Evolutionary conservation across 768 basidiomycete genomes (phyloP).

Genomic region (Boletus sp.): DNA sequence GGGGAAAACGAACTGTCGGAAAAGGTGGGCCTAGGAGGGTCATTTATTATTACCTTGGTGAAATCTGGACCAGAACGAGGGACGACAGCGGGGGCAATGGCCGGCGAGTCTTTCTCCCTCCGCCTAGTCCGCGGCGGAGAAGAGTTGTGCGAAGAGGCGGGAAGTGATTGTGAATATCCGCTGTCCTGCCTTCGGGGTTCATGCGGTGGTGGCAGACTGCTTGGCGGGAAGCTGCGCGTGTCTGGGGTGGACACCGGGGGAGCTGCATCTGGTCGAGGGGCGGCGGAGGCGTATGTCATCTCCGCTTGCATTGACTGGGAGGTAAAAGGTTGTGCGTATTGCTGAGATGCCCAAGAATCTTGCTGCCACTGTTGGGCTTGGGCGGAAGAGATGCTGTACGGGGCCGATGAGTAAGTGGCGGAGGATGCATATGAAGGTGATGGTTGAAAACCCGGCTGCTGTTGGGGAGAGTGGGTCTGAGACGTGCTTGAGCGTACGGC

Average conservation of each 20-base stretch:
- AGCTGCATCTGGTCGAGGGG: constrained; percentile 32
- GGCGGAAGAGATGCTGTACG: constrained; percentile 28
- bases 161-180: constrained; percentile 27
- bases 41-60: constrained; percentile 33
- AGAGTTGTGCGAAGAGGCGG: constrained; percentile 24
- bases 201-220: constrained; percentile 25
- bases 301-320: constrained; percentile 35
- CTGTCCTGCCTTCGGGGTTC: constrained; percentile 35
- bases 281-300: constrained; percentile 32
- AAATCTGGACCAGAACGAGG: constrained; percentile 38
- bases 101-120: constrained; percentile 35
- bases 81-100: constrained; percentile 24
- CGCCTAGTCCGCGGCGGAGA: constrained; percentile 36
- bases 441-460: constrained; percentile 23
- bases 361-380: constrained; percentile 39
- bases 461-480: constrained; percentile 33
- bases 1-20: constrained; percentile 9
- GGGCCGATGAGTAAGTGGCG: constrained; percentile 28
- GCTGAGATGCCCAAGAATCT: constrained; percentile 39
- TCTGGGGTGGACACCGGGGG: constrained; percentile 29
- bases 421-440: constrained; percentile 30
- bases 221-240: constrained; percentile 29
- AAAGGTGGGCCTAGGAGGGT: constrained; percentile 5
- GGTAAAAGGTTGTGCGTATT: constrained; percentile 30
- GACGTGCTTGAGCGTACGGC: constrained; percentile 28